Evolutionary conservation across 371 early-diverging fungal genomes (phyloP), one percentile per base, ranked within the genome.

Genomic region (Fennellomyces sp.): DNA sequence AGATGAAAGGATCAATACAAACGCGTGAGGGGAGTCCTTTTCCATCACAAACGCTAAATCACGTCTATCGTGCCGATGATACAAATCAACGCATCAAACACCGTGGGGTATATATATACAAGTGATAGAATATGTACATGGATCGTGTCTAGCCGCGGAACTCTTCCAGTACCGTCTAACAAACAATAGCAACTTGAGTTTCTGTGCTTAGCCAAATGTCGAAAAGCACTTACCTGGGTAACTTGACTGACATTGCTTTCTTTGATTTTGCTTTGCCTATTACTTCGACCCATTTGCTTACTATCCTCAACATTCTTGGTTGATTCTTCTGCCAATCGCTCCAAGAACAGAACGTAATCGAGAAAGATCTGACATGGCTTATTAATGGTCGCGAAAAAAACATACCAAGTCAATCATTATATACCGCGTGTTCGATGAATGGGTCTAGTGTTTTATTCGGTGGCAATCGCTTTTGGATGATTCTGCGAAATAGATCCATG

Each of bases 271-370:
- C 29, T 42, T 7, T 33, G 33, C 8, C 61, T 61, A 4, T 55
- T 54, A 17, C 30, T 23, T 45, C 21, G 26, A 29, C n/a, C n/a
- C n/a, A n/a, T 42, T 7, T 33, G 33, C 8, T 66, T 61, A 4
- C 49, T 54, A 17, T 39, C 17, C 36, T 27, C 25, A 29, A 58
- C 58, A 27, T 30, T 50, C 19, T 54, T 47, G 26, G 57, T 58
- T 0, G 66, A 52, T 53, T 61, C 66, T 17, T 33, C 31, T 49
- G 56, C 62, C 27, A 66, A 29, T 48, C 61, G 49, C 39, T 54
- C 58, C 48, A 66, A 39, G 51, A 66, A 66, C 41, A 61, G 7
- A 5, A 61, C 38, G 38, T 66, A 66, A 31, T 61, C 58, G 28
- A 66, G 28, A 23, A 58, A 66, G 19, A 66, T 62, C 66, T 66